Evolutionary conservation across 345 rosid genomes (phyloP).

Genomic region (Hibiscus trionum): DNA sequence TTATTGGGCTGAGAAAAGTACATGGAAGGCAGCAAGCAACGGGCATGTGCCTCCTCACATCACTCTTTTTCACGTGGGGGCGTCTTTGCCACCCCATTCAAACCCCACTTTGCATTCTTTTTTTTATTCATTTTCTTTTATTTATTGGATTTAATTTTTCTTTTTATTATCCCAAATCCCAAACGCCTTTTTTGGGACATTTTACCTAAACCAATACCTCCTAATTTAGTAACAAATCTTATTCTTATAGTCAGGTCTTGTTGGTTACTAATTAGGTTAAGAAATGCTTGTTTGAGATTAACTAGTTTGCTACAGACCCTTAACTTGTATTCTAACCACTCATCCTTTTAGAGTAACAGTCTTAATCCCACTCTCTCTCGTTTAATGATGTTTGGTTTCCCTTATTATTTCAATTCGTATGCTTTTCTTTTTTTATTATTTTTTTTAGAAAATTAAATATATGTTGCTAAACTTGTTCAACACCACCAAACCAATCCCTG

Average conservation of each 20-base stretch:
- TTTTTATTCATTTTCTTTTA: background rate
- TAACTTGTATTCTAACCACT: constrained; percentile 10
- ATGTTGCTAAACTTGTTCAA: background rate
- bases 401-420: background rate
- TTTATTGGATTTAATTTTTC: background rate
- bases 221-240: background rate
- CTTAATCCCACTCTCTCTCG: background rate
- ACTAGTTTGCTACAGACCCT: background rate
- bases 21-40: constrained; percentile 4
- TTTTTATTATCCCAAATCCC: background rate
- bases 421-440: background rate
- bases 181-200: background rate
- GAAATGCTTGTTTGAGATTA: background rate
- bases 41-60: constrained; percentile 28
- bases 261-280: background rate
- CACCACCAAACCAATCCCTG: background rate
- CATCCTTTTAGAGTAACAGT: background rate
- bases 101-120: constrained; percentile 20
- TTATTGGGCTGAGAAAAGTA: background rate
- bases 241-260: background rate
- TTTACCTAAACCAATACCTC: background rate
- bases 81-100: constrained; percentile 28
- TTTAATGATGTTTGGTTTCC: constrained; percentile 3
- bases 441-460: background rate
- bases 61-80: constrained; percentile 31